A percentile compares a stretch with the other conserved stretches of the same genome.
These are phyloP conservation scores for Chaetomiaceae sp. DNA, from an alignment of 2,329 filamentous ascomycete species.

Conservation along the genomic window DNA sequence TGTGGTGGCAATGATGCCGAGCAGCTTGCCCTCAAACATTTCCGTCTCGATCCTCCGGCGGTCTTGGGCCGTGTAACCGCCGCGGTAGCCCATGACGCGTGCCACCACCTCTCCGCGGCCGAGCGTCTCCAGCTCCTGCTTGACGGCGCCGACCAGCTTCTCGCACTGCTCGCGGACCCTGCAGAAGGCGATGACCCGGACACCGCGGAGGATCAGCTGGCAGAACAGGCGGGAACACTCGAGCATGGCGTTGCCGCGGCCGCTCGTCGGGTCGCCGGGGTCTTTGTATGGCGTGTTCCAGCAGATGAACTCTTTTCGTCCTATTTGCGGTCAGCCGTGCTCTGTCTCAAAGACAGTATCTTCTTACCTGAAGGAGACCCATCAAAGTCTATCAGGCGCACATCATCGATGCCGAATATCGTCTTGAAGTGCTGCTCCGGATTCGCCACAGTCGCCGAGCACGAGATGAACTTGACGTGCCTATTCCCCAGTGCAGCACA, in stretches of 20 bases:
- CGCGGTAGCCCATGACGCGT: conserved; percentile 91
- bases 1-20: conserved; percentile 90
- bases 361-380: conserved; percentile 74
- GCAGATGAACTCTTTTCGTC: conserved; percentile 86
- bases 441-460: conserved; percentile 93
- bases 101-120: conserved; percentile 70
- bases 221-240: conserved; percentile 91
- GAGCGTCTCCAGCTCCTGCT: conserved; percentile 67
- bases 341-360: no score
- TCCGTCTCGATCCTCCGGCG: conserved; percentile 83
- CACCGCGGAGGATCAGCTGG: conserved; percentile 80
- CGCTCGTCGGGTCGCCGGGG: conserved; percentile 78
- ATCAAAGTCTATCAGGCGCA: conserved; percentile 81
- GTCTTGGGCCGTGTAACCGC: conserved; percentile 91
- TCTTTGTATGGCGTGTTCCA: conserved; percentile 98
- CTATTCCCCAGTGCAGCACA: conserved; percentile 87
- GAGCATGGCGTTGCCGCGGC: conserved; percentile 73
- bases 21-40: conserved; percentile 93
- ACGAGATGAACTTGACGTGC: conserved; percentile 85
- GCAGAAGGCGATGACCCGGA: conserved; percentile 90
- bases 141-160: conserved; percentile 73
- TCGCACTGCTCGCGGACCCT: conserved; percentile 86
- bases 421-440: conserved; percentile 87
- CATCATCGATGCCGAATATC: conserved; percentile 83
- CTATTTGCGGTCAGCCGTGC: conserved; percentile 9